Base-by-base conservation (phyloP, 2,329 filamentous ascomycete species). In the Talaromyces marneffei region DNA sequence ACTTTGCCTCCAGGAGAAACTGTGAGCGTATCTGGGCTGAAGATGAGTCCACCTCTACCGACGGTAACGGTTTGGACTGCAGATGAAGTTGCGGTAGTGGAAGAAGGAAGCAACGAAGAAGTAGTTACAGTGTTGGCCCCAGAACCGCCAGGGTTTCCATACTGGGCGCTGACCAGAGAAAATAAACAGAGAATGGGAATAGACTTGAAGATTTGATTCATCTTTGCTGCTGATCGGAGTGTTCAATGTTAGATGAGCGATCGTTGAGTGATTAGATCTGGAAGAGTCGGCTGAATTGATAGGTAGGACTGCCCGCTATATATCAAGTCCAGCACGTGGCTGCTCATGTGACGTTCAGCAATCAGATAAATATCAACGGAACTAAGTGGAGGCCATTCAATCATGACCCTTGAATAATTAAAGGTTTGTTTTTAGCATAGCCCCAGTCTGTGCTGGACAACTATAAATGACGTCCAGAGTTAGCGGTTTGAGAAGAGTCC, bases 1-100 rank as follows among this genome's bases (percentile, higher is more conserved):
- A 84, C 73, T 52, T 78, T 73, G 63, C 81, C 80, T 60, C 82
- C 82, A 3, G 48, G 48, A 39, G 58, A 40, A 37, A 60, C 48
- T 8, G 46, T 27, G 4, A 60, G 23, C 2, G 58, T 44, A 46
- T 60, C 39, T 7, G 58, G 58, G 5, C 18, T 35, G 18, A 44
- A 60, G n/a, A 4, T 60, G 37, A 60, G 27, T 18, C 48, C 48
- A 27, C 31, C 37, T 62, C 78, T 73, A 59, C 77, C 77, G 25
- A 81, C 79, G 63, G 78, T 72, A 56, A 82, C 69, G 18, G 72
- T 71, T 61, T 78, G 73, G 40, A 72, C 66, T 10, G 60, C 40
- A 23, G 61, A 55, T 18, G 65, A 40, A 29, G 59, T 18, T 20
- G 65, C 46, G 8, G 60, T 53, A 25, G 60, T 42, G 20, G 62